A percentile compares a stretch with the other conserved stretches of the same genome.
Evolutionary conservation across 257 asterid species (phyloP).

Genomic region (Dorcoceras hygrometricum): DNA sequence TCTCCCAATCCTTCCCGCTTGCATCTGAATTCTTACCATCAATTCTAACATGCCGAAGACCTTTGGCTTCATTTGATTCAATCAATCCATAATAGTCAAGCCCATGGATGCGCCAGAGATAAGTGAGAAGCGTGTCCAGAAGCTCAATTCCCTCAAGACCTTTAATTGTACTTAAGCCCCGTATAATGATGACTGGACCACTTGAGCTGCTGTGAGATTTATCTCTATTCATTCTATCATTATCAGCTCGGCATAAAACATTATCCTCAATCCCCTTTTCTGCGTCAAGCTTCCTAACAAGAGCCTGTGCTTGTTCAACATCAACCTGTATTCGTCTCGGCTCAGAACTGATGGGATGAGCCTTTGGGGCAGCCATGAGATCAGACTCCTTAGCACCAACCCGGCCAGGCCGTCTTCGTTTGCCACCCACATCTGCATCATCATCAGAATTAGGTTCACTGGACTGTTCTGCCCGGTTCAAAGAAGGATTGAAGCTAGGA

Average conservation of each 20-base stretch:
- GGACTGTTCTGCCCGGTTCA: slow-evolving; percentile 65
- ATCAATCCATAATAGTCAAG: slow-evolving; percentile 85
- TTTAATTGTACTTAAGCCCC: slow-evolving; percentile 71
- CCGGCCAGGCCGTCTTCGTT: slow-evolving; percentile 64
- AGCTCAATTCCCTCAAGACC: slow-evolving; percentile 96
- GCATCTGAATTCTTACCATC: slow-evolving; percentile 60
- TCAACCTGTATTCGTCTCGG: slow-evolving; percentile 72
- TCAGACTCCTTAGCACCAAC: slow-evolving; percentile 58
- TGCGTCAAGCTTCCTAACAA: slow-evolving; percentile 73
- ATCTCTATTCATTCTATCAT: slow-evolving; percentile 74
- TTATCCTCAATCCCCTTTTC: slow-evolving; percentile 93
- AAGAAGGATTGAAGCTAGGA: slow-evolving; percentile 62
- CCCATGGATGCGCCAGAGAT: slow-evolving; percentile 98
- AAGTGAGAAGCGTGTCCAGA: slow-evolving; percentile 85
- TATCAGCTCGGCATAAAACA: slow-evolving; percentile 68
- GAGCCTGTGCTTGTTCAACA: slow-evolving; percentile 74
- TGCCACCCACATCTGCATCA: slow-evolving; percentile 67
- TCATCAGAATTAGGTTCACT: slow-evolving; percentile 76
- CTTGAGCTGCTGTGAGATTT: slow-evolving; percentile 81
- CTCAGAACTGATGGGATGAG: slow-evolving; percentile 80
- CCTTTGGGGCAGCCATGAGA: slow-evolving; percentile 72
- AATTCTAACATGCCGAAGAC: slow-evolving; percentile 75
- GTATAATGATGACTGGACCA: slow-evolving; percentile 82
- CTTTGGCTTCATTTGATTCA: slow-evolving; percentile 87
- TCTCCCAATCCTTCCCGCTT: slow-evolving; percentile 78